A percentile compares a stretch with the other conserved stretches of the same genome.
Evolutionary conservation across 2,329 filamentous ascomycete genomes (phyloP).

Genomic region (Xylariaceae sp.): DNA sequence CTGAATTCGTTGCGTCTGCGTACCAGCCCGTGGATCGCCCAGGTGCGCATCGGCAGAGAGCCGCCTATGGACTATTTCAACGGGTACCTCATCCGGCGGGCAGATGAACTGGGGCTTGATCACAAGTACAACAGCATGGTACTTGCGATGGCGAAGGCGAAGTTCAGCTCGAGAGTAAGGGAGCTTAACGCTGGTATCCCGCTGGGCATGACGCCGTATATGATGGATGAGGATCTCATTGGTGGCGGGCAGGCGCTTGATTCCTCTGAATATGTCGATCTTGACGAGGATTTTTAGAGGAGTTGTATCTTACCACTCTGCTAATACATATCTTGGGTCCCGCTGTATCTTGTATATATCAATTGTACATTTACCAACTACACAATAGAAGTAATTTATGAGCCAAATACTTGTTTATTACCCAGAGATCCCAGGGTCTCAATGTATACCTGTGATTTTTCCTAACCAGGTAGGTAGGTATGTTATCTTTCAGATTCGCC

Average conservation of each 20-base stretch:
- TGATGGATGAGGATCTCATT: conserved; percentile 25
- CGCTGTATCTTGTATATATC: conserved; percentile 7
- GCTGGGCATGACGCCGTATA: conserved; percentile 21
- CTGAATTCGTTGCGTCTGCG: conserved; percentile 53
- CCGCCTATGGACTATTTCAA: conserved; percentile 85
- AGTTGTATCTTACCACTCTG: neutral
- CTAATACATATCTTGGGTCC: conserved; percentile 2
- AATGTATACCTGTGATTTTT: too few relatives aligned
- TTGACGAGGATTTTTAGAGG: conserved; percentile 10
- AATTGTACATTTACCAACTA: conserved; percentile 11
- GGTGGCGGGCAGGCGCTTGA: conserved; percentile 18
- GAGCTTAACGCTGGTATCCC: conserved; percentile 28
- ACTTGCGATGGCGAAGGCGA: conserved; percentile 68
- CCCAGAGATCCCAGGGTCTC: too few relatives aligned
- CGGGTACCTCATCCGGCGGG: conserved; percentile 77
- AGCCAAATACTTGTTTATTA: too few relatives aligned
- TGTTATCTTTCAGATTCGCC: too few relatives aligned
- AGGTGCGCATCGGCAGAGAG: conserved; percentile 55
- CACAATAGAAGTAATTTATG: conserved; percentile 7
- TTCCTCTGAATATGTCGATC: conserved; percentile 6
- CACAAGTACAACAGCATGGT: conserved; percentile 71
- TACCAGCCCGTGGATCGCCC: conserved; percentile 64
- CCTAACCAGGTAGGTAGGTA: too few relatives aligned
- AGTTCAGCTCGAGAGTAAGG: conserved; percentile 39
- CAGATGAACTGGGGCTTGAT: conserved; percentile 66